phyloP scores from a whole-genome alignment of 1,284 basidiomycete species.

The Schizophyllum amplum region DNA sequence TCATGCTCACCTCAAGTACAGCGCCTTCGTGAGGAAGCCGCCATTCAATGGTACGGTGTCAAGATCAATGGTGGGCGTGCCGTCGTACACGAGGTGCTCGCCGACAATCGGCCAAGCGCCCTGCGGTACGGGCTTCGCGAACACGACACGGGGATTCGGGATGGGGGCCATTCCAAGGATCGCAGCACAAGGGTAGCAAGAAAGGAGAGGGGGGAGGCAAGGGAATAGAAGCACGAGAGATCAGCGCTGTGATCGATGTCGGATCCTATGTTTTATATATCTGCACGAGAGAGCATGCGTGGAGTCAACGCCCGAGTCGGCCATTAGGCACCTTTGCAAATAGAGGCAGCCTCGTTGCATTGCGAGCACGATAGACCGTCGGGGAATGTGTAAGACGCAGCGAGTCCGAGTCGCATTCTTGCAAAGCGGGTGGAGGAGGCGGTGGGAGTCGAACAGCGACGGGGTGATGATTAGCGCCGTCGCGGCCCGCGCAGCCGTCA shows the following conservation, averaged over 20 bases:
- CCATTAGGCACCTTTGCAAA: no score
- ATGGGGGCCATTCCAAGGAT: conserved; percentile 3
- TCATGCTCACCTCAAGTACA: conserved; percentile 15
- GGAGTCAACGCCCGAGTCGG: no score
- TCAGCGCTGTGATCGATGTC: background rate
- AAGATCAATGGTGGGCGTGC: conserved; percentile 38
- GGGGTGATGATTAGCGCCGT: no score
- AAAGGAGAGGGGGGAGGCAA: background rate
- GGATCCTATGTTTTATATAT: background rate
- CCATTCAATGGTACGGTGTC: conserved; percentile 41
- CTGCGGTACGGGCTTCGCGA: background rate
- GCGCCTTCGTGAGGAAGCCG: conserved; percentile 41
- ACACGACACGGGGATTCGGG: conserved; percentile 8
- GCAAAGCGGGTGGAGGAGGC: no score
- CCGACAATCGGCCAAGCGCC: conserved; percentile 39
- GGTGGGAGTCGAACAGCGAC: no score
- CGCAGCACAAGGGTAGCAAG: no score
- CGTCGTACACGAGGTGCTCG: conserved; percentile 39
- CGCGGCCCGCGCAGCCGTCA: no score
- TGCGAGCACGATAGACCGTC: no score
- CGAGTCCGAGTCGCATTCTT: no score
- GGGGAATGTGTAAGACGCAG: no score
- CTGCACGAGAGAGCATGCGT: no score
- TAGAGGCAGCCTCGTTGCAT: no score
- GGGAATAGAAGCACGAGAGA: background rate